Conservation (phyloP, 163 green algal species). For the Dunaliella salina region DNA sequence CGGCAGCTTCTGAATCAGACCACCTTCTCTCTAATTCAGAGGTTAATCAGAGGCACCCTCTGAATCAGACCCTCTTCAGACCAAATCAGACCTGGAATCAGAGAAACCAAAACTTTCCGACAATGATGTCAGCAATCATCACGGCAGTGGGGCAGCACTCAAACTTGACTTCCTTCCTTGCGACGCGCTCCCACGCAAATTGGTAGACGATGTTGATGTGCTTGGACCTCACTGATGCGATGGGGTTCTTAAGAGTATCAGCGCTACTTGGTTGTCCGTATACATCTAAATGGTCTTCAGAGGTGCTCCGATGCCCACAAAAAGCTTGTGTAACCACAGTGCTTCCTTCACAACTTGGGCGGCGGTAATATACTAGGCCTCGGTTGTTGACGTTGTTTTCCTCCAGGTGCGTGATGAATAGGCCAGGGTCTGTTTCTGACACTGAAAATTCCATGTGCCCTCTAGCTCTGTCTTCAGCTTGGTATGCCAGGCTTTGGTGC, state of each 20-base stretch:
- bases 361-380: neutral
- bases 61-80: no score
- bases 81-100: no score
- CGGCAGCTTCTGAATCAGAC: no score
- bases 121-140: neutral
- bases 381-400: neutral
- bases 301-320: neutral
- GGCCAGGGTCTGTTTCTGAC: constrained; percentile 27
- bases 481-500: constrained; percentile 39
- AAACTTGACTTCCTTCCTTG: neutral
- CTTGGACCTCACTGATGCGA: neutral
- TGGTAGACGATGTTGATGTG: neutral
- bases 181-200: neutral
- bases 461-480: constrained; percentile 31
- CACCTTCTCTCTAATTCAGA: no score
- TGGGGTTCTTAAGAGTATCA: neutral
- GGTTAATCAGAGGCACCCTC: no score
- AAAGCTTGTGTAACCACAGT: neutral
- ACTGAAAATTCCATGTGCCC: constrained; percentile 22
- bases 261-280: neutral
- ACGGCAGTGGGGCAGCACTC: neutral
- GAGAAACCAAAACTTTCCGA: no score
- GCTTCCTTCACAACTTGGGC: neutral
- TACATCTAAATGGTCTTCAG: neutral
- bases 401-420: constrained; percentile 23